These are phyloP conservation scores for Cyclostephanos invisitatus DNA, from an alignment of 108 stramenopile genomes.

Conservation along the genomic window DNA sequence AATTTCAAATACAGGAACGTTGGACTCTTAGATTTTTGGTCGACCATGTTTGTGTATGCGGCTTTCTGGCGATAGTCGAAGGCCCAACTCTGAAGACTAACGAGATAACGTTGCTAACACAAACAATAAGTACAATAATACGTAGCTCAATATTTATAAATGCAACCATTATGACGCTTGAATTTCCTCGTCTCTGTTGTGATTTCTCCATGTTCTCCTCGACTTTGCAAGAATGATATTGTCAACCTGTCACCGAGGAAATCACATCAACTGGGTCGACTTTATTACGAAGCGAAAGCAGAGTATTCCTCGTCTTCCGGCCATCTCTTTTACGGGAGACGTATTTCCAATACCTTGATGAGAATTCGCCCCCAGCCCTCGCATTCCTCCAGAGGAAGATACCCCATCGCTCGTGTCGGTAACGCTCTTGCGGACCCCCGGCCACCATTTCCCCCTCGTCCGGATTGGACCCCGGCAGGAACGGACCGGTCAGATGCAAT, in stretches of 20 bases:
- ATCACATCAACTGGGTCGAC: constrained; percentile 19
- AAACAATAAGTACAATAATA: no score
- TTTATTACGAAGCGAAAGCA: constrained; percentile 1
- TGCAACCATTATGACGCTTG: no score
- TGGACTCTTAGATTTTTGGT: no score
- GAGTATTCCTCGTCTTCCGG: neutral
- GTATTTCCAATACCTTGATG: constrained; percentile 29
- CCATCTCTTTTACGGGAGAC: neutral
- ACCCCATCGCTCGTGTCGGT: constrained; percentile 33
- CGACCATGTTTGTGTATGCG: no score
- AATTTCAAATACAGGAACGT: no score
- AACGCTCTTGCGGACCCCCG: constrained; percentile 47
- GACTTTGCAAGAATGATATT: neutral
- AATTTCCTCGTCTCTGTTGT: no score
- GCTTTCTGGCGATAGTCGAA: no score
- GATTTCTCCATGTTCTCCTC: neutral
- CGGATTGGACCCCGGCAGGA: constrained; percentile 58
- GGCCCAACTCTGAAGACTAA: no score
- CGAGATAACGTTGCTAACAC: no score
- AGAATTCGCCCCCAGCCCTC: constrained; percentile 57
- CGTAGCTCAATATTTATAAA: no score
- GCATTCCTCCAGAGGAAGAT: constrained; percentile 79
- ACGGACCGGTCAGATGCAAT: constrained; percentile 41
- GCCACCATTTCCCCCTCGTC: constrained; percentile 51
- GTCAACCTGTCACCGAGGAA: constrained; percentile 7